Percentiles rank a stretch among this genome's conserved stretches.
These are phyloP conservation scores for Exutisphaerella laricina DNA, from an alignment of 2,329 filamentous ascomycete species.

Conservation along the genomic window DNA sequence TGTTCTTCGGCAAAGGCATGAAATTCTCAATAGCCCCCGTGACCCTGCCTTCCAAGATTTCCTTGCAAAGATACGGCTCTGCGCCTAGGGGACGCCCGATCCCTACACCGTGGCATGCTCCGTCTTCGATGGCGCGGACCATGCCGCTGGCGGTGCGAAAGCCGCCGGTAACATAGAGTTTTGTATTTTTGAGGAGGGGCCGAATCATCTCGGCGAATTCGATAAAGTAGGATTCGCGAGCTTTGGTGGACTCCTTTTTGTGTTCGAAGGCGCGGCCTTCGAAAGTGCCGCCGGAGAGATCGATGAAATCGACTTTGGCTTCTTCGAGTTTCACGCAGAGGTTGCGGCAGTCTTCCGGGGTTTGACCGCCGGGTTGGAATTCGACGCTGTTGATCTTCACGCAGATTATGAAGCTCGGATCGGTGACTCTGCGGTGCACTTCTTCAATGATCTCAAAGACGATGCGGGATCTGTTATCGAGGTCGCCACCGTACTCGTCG, in stretches of 20 bases:
- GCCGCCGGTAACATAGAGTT: slow-evolving; percentile 31
- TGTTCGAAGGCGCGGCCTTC: slow-evolving; percentile 29
- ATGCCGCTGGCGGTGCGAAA: slow-evolving; percentile 29
- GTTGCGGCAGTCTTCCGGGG: slow-evolving; percentile 25
- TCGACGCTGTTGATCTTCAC: slow-evolving; percentile 31
- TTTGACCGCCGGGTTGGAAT: slow-evolving; percentile 27
- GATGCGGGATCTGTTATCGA: slow-evolving; percentile 37
- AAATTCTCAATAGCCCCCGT: slow-evolving; percentile 29
- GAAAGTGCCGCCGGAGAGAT: slow-evolving; percentile 28
- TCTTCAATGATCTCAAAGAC: slow-evolving; percentile 40
- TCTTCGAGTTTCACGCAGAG: slow-evolving; percentile 26
- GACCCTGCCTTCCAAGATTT: slow-evolving; percentile 26
- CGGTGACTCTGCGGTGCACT: slow-evolving; percentile 20
- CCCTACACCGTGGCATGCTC: slow-evolving; percentile 27
- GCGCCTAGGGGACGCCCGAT: slow-evolving; percentile 28
- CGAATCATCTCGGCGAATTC: slow-evolving; percentile 30
- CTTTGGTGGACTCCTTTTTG: slow-evolving; percentile 27
- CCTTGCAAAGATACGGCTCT: slow-evolving; percentile 29
- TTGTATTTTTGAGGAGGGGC: slow-evolving; percentile 28
- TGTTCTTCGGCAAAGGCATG: slow-evolving; percentile 29
- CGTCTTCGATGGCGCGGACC: slow-evolving; percentile 22
- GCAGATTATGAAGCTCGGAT: slow-evolving; percentile 27
- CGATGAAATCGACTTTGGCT: slow-evolving; percentile 24
- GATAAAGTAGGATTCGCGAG: slow-evolving; percentile 29
- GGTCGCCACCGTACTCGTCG: slow-evolving; percentile 40